Evolutionary conservation across 306 rosid genomes (phyloP), one percentile per base, ranked within the genome.

Genomic region (Prunus davidiana): DNA sequence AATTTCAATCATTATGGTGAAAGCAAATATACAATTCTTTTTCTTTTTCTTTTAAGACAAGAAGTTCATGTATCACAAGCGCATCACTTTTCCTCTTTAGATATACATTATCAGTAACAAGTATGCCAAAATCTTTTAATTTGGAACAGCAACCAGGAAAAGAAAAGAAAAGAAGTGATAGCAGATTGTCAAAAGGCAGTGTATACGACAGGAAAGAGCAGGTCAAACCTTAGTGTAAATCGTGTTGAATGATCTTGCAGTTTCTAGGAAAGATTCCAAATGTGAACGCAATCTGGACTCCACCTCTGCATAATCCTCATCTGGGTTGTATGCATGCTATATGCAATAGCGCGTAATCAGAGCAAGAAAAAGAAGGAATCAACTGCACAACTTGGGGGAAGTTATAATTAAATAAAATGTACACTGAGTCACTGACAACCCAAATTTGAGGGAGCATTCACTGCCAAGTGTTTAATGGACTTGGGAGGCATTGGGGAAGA

Each of bases 181-280:
- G 8, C 16, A 16, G 34, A 50, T 15, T 52, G 45, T 22, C 66
- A 50, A 13, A 16, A 8, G 6, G 6, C 46, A 58, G 69, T 16
- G 41, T 10, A 47, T 60, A 20, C 28, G n/a, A 70, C 61, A 71
- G 70, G 9, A 80, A 66, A 10, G 47, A 16, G 56, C 24, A 68
- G 47, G 2, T 62, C 84, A 63, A 30, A 94, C 98, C 98, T 94
- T 94, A 46, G 97, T 89, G 85, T 92, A 94, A 72, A 94, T 94
- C 73, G 79, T 81, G 83, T 94, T 94, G 85, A 90, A 94, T 62
- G 93, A 79, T 84, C 96, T 90, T 30, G 98, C 98, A 58, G 98
- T 94, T 86, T 94, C 97, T 57, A 94, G 90, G 79, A 94, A 94
- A 73, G 97, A 94, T 79, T 89, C 96, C 88, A 94, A 85, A 80